Percentiles rank a stretch among this genome's conserved stretches.
These are phyloP conservation scores for Claviceps africana DNA, from an alignment of 2,329 filamentous ascomycete genomes.

Conservation along the genomic window DNA sequence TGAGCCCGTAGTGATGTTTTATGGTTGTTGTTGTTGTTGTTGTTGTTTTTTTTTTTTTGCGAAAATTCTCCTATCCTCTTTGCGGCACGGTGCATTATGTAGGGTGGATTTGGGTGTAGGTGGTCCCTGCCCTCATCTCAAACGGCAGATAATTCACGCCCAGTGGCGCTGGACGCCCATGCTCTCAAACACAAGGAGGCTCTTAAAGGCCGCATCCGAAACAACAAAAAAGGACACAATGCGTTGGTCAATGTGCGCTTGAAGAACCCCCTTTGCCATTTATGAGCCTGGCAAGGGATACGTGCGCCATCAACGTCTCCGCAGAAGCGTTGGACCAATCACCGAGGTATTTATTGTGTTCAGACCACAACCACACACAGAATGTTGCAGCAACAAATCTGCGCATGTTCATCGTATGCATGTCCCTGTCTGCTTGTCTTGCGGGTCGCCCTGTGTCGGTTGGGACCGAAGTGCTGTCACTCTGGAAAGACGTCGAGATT, in stretches of 20 bases:
- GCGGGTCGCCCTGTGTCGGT: too few relatives aligned
- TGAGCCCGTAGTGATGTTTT: not conserved
- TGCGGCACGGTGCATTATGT: not conserved
- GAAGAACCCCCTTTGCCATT: not conserved
- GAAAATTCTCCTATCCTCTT: too few relatives aligned
- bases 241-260: not conserved
- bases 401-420: too few relatives aligned
- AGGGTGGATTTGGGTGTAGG: not conserved
- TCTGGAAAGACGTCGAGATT: too few relatives aligned
- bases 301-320: not conserved
- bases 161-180: not conserved
- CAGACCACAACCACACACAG: not conserved
- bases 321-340: not conserved
- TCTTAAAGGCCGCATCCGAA: not conserved
- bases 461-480: too few relatives aligned
- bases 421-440: too few relatives aligned
- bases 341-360: not conserved
- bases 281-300: not conserved
- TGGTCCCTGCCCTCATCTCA: not conserved
- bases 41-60: too few relatives aligned
- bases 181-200: not conserved
- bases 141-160: not conserved
- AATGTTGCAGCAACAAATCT: not conserved
- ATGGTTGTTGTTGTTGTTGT: too few relatives aligned
- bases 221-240: not conserved